Base-by-base conservation (phyloP, 2,329 filamentous ascomycete genomes). In the Cercospora sesami region DNA sequence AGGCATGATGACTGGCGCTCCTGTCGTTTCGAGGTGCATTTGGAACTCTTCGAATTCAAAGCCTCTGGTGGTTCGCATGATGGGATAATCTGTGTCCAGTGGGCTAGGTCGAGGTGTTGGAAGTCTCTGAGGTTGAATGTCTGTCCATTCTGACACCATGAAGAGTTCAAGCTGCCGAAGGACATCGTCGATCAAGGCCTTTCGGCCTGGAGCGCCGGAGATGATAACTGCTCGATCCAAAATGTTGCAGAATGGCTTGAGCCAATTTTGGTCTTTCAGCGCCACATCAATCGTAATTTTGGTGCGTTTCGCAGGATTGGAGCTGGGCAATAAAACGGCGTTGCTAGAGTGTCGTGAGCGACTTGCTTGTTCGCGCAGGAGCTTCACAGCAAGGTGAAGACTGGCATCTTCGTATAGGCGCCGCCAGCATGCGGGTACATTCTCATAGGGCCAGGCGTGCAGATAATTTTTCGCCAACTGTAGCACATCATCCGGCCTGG, bases 181-280 rank as follows among this genome's bases (percentile, higher is more conserved):
- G 57, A 89, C 83, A 78, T 85, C 48, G 65, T 80, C 77, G 18
- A 83, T 74, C 1, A 82, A 45, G 5, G 75, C 72, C 7, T 86
- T 85, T 65, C 91, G 82, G 1, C 76, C 83, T 1, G 87, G 86
- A 0, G 86, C 90, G 0, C 91, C 91, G 0, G 91, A 87, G 64
- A 93, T 86, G 57, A 96, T 92, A 55, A 96, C 79, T 0, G 91
- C 89, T 78, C 89, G 88, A 74, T 97, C 94, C 1, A 98, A 83
- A 1, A 85, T 80, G 63, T 85, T 84, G 36, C 96, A 86, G 1
- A 91, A 82, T 1, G 83, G 59, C n/a, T 51, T 45, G 4, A 70
- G 57, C 61, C 63, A 65, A 16, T 28, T 18, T 14, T 65, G 18
- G 21, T 45, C 45, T 23, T 53, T 48, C 8, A n/a, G n/a, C 39